These are phyloP conservation scores for Euphorbia peplus DNA, from an alignment of 345 rosid species.

Conservation along the genomic window DNA sequence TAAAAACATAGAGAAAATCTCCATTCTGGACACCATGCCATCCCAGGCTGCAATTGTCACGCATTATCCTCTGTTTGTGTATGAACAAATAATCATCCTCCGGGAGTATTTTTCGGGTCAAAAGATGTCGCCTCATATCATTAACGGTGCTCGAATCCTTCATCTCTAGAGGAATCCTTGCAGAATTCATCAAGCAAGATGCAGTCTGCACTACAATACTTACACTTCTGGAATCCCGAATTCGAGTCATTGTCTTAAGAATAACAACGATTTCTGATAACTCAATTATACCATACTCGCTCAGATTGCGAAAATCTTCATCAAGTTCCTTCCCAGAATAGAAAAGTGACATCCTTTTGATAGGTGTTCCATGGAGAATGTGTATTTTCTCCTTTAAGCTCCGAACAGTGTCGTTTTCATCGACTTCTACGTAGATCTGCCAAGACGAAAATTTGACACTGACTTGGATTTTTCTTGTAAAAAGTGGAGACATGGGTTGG, in stretches of 20 bases:
- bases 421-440: constrained; percentile 49
- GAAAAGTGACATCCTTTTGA: constrained; percentile 61
- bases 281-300: constrained; percentile 63
- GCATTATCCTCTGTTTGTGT: constrained; percentile 37
- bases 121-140: constrained; percentile 49
- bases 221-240: constrained; percentile 40
- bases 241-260: constrained; percentile 38
- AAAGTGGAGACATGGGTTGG: constrained; percentile 22
- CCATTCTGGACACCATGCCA: neutral
- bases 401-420: constrained; percentile 65
- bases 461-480: constrained; percentile 37
- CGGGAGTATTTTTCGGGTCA: constrained; percentile 51
- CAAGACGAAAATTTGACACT: constrained; percentile 55
- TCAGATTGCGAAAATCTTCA: constrained; percentile 61
- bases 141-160: constrained; percentile 55
- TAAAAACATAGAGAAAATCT: neutral
- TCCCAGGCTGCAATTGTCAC: neutral
- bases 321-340: constrained; percentile 57
- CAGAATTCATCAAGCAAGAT: constrained; percentile 64
- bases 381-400: constrained; percentile 87
- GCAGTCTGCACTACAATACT: constrained; percentile 63
- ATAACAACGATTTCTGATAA: constrained; percentile 61
- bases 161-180: constrained; percentile 60
- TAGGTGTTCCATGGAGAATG: constrained; percentile 55
- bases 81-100: constrained; percentile 72